Evolutionary conservation across 2,329 filamentous ascomycete species (phyloP), one percentile per base, ranked within the genome.

Genomic region (Fusarium stilboides): DNA sequence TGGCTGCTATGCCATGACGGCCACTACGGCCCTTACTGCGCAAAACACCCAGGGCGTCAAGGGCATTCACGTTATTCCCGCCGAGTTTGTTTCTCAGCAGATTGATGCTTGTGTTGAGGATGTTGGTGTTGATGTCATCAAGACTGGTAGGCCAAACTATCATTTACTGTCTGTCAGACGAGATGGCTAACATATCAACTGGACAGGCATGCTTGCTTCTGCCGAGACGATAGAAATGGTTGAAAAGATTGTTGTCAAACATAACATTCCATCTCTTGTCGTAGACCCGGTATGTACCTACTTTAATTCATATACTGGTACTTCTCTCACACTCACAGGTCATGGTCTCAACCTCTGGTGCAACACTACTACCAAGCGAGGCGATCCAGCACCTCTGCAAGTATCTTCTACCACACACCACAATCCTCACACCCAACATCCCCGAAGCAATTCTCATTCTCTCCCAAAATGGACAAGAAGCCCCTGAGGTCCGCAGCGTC

Each of bases 1-100:
- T 87, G 91, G 92, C 62, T 96, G 93, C 82, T 98, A 98, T 85
- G 94, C 94, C 62, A 97, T 98, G 90, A 98, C 95, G 51, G 94
- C 94, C 22, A 98, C 95, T 12, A 97, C 95, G 15, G 95, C 95
- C 20, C 83, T 99, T 76, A 99, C 96, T n/a, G 94, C 94, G 17
- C 96, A 98, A 77, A 97, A 98, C 80, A 99, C 96, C 0, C 85
- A 88, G 54, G 94, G 94, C 6, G 94, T 98, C 15, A 85, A 89
- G 65, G 93, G 87, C 69, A 93, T 98, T 52, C 93, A 97, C 76
- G 83, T 91, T 57, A 88, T 92, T 9, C 95, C 95, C 0, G 84
- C 92, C 0, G 84, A 86, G 6, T 98, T 98, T 79, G 89, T 98
- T 24, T 85, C 85, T 69, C 92, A 93, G 83, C 93, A 97, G 80